Percentiles rank a stretch among this genome's conserved stretches.
Evolutionary conservation across 202 grass and related monocot species (phyloP).

Genomic region (Saccharum hybrid): DNA sequence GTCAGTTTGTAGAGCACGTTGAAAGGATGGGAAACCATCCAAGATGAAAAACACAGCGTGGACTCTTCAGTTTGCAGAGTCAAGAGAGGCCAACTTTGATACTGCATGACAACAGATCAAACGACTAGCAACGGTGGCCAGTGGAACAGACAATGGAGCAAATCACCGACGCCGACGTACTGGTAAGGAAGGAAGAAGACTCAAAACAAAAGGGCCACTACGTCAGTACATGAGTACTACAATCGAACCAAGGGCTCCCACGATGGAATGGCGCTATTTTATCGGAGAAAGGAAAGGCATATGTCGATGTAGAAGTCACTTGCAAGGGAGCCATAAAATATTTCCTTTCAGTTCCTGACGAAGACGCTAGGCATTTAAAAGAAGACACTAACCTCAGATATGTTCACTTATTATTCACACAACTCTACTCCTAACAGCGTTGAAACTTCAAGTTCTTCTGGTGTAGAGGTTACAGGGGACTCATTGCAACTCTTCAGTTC

Average conservation of each 20-base stretch:
- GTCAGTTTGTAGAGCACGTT: constrained; percentile 10
- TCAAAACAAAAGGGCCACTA: neutral
- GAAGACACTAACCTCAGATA: constrained; percentile 1
- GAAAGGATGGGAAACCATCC: neutral
- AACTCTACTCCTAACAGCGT: neutral
- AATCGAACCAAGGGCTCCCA: constrained; percentile 12
- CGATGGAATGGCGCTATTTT: neutral
- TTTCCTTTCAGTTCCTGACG: constrained; percentile 4
- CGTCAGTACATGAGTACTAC: neutral
- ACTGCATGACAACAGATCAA: neutral
- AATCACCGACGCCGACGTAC: constrained; percentile 22
- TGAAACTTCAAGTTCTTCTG: constrained; percentile 20
- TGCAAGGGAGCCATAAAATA: constrained; percentile 11
- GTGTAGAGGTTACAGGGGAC: neutral
- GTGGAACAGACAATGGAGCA: neutral
- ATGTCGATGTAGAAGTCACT: neutral
- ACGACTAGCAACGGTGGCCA: neutral
- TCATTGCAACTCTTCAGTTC: constrained; percentile 20
- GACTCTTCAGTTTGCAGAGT: neutral
- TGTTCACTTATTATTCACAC: neutral
- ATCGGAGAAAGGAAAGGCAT: neutral
- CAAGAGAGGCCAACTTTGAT: neutral
- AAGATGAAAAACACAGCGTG: constrained; percentile 7
- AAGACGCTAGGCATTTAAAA: constrained; percentile 5
- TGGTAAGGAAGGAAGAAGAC: neutral